Evolutionary conservation across 2,329 filamentous ascomycete species (phyloP).

Genomic region (Parastagonospora nodorum): DNA sequence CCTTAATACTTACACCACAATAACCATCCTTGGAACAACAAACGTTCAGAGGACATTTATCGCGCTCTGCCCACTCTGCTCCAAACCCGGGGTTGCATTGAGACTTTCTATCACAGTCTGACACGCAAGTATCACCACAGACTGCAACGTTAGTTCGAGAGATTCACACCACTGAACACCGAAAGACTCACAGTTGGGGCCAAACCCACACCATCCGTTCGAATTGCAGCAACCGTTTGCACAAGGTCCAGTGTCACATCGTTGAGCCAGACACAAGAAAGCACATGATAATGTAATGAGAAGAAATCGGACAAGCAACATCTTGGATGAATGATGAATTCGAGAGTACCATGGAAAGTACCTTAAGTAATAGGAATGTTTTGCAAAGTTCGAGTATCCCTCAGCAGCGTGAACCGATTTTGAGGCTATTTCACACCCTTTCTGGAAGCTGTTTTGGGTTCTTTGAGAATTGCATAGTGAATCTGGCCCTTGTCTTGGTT

Average conservation of each 20-base stretch:
- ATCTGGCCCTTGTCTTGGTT: too few relatives aligned
- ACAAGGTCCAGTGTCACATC: constrained; percentile 2
- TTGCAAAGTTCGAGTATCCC: too few relatives aligned
- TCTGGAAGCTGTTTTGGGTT: too few relatives aligned
- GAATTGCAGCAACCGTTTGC: constrained; percentile 2
- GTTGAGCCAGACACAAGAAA: not conserved
- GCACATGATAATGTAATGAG: too few relatives aligned
- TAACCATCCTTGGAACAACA: not conserved
- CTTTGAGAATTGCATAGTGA: too few relatives aligned
- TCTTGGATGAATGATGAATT: too few relatives aligned
- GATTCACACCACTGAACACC: not conserved
- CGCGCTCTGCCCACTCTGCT: not conserved
- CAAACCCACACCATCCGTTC: constrained; percentile 1
- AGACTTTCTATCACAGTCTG: not conserved
- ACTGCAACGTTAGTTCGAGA: not conserved
- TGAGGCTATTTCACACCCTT: too few relatives aligned
- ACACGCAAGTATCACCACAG: not conserved
- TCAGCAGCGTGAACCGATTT: too few relatives aligned
- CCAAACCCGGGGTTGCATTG: constrained; percentile 2
- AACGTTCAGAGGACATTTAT: constrained; percentile 3
- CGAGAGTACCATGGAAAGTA: too few relatives aligned
- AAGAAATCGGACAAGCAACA: not conserved
- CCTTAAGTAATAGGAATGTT: too few relatives aligned
- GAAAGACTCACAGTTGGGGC: constrained; percentile 1
- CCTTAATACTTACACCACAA: constrained; percentile 5